phyloP scores from a whole-genome alignment of 148 eudicot species.

The Vaccinium macrocarpon region DNA sequence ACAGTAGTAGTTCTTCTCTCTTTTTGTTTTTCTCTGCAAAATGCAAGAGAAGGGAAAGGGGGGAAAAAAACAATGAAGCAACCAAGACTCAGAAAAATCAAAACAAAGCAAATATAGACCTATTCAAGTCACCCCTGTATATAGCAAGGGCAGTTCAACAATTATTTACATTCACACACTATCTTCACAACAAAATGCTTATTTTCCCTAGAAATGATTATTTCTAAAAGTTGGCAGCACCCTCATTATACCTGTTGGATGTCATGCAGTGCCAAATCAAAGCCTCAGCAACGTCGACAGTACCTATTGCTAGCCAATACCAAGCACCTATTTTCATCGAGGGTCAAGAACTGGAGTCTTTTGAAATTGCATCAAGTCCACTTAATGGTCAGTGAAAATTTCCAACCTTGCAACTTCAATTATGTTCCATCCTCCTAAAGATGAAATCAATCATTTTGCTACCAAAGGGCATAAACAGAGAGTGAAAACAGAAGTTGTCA shows the following conservation, averaged over 20 bases:
- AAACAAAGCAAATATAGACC: neutral
- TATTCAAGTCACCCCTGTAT: neutral
- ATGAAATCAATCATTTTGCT: neutral
- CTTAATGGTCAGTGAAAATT: constrained; percentile 20
- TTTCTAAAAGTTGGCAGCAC: neutral
- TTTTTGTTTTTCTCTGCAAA: neutral
- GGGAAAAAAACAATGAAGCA: neutral
- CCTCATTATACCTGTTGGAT: constrained; percentile 19
- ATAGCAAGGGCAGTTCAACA: neutral
- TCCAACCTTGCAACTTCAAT: constrained; percentile 1
- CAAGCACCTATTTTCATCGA: constrained; percentile 22
- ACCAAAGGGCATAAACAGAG: constrained; percentile 2
- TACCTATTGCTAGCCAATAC: constrained; percentile 16
- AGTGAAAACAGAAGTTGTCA: neutral
- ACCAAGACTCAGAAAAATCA: neutral
- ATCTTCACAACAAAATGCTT: neutral
- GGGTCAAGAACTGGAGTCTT: constrained; percentile 29
- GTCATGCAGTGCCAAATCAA: constrained; percentile 36
- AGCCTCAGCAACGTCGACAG: constrained; percentile 8
- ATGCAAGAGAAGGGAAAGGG: neutral
- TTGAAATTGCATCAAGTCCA: constrained; percentile 30
- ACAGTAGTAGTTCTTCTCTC: neutral
- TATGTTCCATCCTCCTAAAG: neutral
- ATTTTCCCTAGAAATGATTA: neutral
- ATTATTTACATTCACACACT: neutral